These are phyloP conservation scores for Coniochaeta prunicola DNA, from an alignment of 2,329 filamentous ascomycete species.

Conservation along the genomic window DNA sequence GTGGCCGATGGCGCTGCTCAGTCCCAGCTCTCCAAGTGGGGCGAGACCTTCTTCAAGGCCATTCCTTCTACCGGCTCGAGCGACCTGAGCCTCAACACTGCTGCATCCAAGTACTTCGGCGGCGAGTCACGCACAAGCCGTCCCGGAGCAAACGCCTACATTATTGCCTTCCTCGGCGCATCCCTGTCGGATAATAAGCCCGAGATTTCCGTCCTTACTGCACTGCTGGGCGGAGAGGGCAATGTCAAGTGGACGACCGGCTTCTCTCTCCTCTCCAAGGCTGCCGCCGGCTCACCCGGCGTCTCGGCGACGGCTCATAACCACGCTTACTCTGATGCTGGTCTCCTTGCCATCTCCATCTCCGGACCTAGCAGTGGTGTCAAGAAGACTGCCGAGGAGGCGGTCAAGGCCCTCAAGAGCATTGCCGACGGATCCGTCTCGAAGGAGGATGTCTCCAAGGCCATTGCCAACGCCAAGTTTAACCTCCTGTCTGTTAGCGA, in stretches of 20 bases:
- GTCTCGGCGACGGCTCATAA: slow-evolving; percentile 69
- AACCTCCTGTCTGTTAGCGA: slow-evolving; percentile 77
- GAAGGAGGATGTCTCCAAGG: slow-evolving; percentile 86
- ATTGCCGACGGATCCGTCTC: slow-evolving; percentile 67
- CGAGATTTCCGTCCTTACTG: slow-evolving; percentile 77
- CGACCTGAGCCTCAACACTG: slow-evolving; percentile 47
- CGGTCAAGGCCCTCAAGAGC: slow-evolving; percentile 76
- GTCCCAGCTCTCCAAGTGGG: slow-evolving; percentile 76
- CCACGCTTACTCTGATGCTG: slow-evolving; percentile 85
- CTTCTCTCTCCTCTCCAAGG: slow-evolving; percentile 85
- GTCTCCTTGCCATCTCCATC: slow-evolving; percentile 78
- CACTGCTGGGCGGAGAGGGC: slow-evolving; percentile 83
- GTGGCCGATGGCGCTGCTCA: slow-evolving; percentile 82
- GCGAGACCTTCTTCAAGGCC: slow-evolving; percentile 82
- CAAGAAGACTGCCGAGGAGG: slow-evolving; percentile 64
- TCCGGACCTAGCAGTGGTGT: slow-evolving; percentile 68
- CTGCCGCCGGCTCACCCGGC: slow-evolving; percentile 57
- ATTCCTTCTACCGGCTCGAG: slow-evolving; percentile 48
- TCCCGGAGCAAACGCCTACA: slow-evolving; percentile 69
- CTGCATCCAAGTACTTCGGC: slow-evolving; percentile 80
- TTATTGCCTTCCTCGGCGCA: slow-evolving; percentile 89
- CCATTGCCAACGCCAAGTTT: slow-evolving; percentile 89
- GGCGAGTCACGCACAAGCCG: slow-evolving; percentile 88
- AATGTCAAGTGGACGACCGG: slow-evolving; percentile 94
- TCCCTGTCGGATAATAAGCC: slow-evolving; percentile 79